Conservation (phyloP, 495 filamentous ascomycete species). For the Daldinia caldariorum region DNA sequence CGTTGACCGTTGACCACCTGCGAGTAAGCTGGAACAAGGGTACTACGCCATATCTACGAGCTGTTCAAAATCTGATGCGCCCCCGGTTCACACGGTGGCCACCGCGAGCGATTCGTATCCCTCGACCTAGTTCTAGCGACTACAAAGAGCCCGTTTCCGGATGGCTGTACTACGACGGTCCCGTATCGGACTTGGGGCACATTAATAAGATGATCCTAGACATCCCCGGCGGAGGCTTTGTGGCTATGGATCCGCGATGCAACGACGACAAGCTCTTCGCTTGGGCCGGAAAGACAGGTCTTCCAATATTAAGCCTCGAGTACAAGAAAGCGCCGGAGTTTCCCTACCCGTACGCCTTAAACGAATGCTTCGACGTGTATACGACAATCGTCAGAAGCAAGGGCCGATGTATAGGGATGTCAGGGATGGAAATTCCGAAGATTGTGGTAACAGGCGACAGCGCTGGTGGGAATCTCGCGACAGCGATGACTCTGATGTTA, state of each 20-base stretch:
- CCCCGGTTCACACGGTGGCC: conserved; percentile 81
- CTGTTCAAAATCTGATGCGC: conserved; percentile 73
- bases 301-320: conserved; percentile 89
- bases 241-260: conserved; percentile 90
- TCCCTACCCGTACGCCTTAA: conserved; percentile 93
- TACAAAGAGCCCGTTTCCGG: conserved; percentile 84
- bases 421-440: conserved; percentile 74
- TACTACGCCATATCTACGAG: conserved; percentile 81
- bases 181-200: conserved; percentile 76
- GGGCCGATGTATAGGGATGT: conserved; percentile 84
- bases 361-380: conserved; percentile 97
- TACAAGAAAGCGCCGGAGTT: conserved; percentile 95
- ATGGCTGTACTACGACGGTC: conserved; percentile 95
- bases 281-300: conserved; percentile 85
- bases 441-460: conserved; percentile 90
- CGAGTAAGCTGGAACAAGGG: conserved; percentile 96
- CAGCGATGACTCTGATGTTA: conserved; percentile 85
- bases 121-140: conserved; percentile 76
- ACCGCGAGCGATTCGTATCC: conserved; percentile 83
- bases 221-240: conserved; percentile 93
- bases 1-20: conserved; percentile 89
- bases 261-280: conserved; percentile 91
- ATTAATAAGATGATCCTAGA: conserved; percentile 86
- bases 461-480: conserved; percentile 90
- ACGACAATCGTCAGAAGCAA: conserved; percentile 76